Conservation (phyloP, 2,329 filamentous ascomycete genomes). For the Penicillium palitans region DNA sequence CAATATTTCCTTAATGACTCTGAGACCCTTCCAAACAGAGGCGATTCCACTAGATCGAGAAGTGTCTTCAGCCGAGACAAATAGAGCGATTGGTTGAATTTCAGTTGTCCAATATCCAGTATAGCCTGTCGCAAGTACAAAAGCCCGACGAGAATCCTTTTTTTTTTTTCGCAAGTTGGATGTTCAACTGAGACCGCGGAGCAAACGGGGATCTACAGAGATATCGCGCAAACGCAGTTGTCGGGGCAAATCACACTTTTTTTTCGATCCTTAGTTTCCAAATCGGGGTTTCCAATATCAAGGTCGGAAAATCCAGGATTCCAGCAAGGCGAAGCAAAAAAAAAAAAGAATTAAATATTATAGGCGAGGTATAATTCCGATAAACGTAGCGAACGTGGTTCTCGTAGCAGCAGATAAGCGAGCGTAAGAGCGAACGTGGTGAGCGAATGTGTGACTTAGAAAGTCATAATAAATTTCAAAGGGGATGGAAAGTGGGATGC, state of each 20-base stretch:
- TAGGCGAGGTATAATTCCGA: conserved; percentile 18
- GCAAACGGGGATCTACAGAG: conserved; percentile 18
- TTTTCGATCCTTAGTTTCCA: conserved; percentile 10
- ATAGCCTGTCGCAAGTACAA: conserved; percentile 1
- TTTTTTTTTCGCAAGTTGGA: neutral
- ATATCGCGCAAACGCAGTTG: conserved; percentile 22
- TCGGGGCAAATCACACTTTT: conserved; percentile 5
- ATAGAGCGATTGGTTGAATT: conserved; percentile 1
- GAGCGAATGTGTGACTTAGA: conserved; percentile 37
- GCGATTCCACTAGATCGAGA: neutral
- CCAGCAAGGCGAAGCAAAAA: neutral
- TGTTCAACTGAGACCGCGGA: conserved; percentile 8
- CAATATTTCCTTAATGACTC: conserved; percentile 5
- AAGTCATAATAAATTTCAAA: conserved; percentile 32
- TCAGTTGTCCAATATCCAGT: neutral
- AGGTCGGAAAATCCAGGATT: conserved; percentile 7
- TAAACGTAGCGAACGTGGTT: conserved; percentile 44
- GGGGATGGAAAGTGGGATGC: conserved; percentile 16
- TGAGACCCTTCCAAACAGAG: conserved; percentile 26
- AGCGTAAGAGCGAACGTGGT: conserved; percentile 41
- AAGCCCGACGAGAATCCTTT: neutral
- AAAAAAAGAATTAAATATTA: conserved; percentile 28
- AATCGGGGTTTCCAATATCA: neutral
- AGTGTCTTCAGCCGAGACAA: conserved; percentile 28
- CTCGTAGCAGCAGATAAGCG: conserved; percentile 39